These are phyloP conservation scores for Phytophthora aleatoria DNA, from an alignment of 352 stramenopile species.

Conservation along the genomic window DNA sequence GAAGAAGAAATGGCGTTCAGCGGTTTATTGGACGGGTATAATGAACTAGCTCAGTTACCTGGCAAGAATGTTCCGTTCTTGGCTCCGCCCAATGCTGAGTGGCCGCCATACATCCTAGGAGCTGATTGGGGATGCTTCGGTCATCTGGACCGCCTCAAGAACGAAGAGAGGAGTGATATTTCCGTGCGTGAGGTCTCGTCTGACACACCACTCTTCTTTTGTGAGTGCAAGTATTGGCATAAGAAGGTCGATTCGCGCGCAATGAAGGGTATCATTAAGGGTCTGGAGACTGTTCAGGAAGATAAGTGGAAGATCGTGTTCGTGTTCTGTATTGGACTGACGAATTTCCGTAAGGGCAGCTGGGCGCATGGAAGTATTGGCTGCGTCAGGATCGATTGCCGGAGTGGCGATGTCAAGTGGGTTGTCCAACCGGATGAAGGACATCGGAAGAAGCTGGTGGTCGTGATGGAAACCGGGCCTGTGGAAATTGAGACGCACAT, in stretches of 20 bases:
- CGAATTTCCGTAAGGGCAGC: not conserved
- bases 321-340: conserved; percentile 3
- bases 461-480: conserved; percentile 9
- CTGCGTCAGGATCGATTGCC: conserved; percentile 8
- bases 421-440: not conserved
- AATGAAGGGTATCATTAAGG: conserved; percentile 5
- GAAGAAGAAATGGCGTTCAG: not conserved
- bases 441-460: conserved; percentile 5
- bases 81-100: conserved; percentile 18
- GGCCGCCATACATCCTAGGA: conserved; percentile 13
- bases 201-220: conserved; percentile 2
- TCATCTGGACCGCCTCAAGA: conserved; percentile 1
- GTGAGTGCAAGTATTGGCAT: conserved; percentile 21
- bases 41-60: not conserved
- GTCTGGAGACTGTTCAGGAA: not conserved
- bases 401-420: not conserved
- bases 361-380: conserved; percentile 1
- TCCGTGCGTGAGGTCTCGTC: not conserved
- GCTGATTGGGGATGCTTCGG: conserved; percentile 14
- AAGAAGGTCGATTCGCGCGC: not conserved
- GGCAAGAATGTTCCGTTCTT: conserved; percentile 2
- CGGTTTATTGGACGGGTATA: conserved; percentile 6
- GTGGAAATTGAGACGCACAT: no score
- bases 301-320: conserved; percentile 6
- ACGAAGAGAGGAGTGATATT: not conserved